Base-by-base conservation (phyloP, 2,329 filamentous ascomycete species). In the Didymella sp. region DNA sequence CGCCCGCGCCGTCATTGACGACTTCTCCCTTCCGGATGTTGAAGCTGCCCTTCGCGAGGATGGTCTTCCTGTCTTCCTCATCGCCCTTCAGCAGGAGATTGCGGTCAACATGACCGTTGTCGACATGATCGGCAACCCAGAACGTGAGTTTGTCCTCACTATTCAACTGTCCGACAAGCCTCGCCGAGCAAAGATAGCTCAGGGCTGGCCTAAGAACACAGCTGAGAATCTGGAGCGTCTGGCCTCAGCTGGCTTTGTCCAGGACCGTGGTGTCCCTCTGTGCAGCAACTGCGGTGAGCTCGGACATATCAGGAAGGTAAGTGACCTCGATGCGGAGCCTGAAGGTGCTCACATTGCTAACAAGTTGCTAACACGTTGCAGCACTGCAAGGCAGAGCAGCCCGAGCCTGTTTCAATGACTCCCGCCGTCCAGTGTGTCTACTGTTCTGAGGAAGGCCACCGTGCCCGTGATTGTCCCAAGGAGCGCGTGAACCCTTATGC, bases 201-300 rank as follows among this genome's bases (percentile, higher is more conserved):
- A 84, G 1, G 72, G 78, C 1, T 91, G 87, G 85, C 89, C 89
- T 4, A 74, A 81, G 56, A 77, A 77, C 24, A 68, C 79, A 0
- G 83, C 83, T 13, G 85, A 90, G 68, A 89, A 91, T 64, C 58
- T 88, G 3, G 75, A 80, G 60, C 87, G 89, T 30, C 82, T 92
- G n/a, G 76, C 78, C 2, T 82, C 90, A 60, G 87, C 87, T 41
- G 89, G 89, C 4, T 85, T 88, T 59, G 78, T 86, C 13, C 83
- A 88, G 27, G 80, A 86, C 50, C 80, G 83, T 40, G 83, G 84
- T 42, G 72, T 88, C 30, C 79, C 83, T 0, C 82, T 86, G 60
- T 92, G 89, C 75, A 66, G 56, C 58, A 89, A 89, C 73, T 91
- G 89, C 68, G 78, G 80, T 19, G 83, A 87, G 63, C 74, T 87